These are phyloP conservation scores for Arbutus unedo DNA, from an alignment of 148 eudicot species.

Conservation along the genomic window DNA sequence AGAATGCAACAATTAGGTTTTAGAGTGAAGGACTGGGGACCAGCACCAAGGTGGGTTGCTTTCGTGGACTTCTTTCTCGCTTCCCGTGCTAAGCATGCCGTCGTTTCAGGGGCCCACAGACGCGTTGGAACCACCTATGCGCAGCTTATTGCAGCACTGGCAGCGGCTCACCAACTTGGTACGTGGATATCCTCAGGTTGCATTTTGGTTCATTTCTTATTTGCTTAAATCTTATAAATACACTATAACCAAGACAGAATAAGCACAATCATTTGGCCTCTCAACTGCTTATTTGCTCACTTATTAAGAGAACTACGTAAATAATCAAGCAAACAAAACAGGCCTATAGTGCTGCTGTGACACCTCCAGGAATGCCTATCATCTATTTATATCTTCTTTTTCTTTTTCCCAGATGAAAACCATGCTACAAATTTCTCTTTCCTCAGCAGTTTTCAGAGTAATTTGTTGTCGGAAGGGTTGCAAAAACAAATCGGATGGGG, in stretches of 20 bases:
- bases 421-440: constrained; percentile 45
- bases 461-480: constrained; percentile 55
- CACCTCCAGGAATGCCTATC: not conserved
- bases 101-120: constrained; percentile 77
- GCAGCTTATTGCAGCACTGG: constrained; percentile 76
- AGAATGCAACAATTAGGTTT: constrained; percentile 36
- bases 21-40: constrained; percentile 88
- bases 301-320: not conserved
- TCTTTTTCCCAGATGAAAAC: constrained; percentile 42
- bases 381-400: not conserved
- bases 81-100: constrained; percentile 77
- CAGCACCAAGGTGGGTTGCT: constrained; percentile 97
- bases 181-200: not conserved
- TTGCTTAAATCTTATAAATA: not conserved
- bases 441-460: constrained; percentile 75
- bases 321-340: not conserved
- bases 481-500: constrained; percentile 89
- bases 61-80: constrained; percentile 95
- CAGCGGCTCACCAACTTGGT: constrained; percentile 74
- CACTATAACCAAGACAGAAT: not conserved
- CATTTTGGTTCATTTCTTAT: not conserved
- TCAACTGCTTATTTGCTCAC: not conserved
- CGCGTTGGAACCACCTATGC: constrained; percentile 94
- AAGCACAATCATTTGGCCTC: not conserved
- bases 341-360: not conserved